Evolutionary conservation across 2,329 filamentous ascomycete genomes (phyloP).

Genomic region (Apiospora aurea): DNA sequence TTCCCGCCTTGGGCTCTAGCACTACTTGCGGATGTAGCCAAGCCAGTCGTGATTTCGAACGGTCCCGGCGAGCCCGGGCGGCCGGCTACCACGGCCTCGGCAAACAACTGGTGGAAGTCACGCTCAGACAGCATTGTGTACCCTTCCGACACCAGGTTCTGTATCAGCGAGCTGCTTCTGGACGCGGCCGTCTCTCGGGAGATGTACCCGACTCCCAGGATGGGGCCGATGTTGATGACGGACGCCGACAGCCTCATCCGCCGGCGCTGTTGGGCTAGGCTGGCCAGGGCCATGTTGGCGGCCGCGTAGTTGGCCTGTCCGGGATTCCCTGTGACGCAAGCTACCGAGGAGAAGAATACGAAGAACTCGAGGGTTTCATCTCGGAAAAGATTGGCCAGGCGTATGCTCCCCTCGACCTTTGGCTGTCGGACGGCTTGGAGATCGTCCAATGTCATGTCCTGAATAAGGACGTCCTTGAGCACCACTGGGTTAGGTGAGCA

Average conservation of each 20-base stretch:
- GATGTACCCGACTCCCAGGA: conserved; percentile 33
- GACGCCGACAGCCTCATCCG: conserved; percentile 29
- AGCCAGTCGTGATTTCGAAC: too few relatives aligned
- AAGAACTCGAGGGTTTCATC: conserved; percentile 46
- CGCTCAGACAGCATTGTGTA: too few relatives aligned
- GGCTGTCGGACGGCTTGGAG: conserved; percentile 32
- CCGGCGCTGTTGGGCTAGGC: conserved; percentile 29
- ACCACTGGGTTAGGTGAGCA: too few relatives aligned
- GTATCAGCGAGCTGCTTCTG: too few relatives aligned
- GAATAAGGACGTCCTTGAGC: conserved; percentile 35
- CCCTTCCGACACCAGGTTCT: too few relatives aligned
- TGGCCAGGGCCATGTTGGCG: conserved; percentile 43
- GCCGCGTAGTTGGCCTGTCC: conserved; percentile 53
- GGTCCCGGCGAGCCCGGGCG: too few relatives aligned
- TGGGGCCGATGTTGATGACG: conserved; percentile 29
- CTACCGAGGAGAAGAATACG: conserved; percentile 48
- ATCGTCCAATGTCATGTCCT: conserved; percentile 39
- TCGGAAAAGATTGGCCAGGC: conserved; percentile 38
- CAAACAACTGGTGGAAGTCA: too few relatives aligned
- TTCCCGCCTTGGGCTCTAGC: too few relatives aligned
- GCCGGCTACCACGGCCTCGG: too few relatives aligned
- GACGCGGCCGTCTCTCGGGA: neutral
- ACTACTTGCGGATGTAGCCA: too few relatives aligned
- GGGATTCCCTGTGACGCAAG: conserved; percentile 52
- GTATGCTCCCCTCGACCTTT: conserved; percentile 35